These are phyloP conservation scores for Colletotrichum lini DNA, from an alignment of 2,329 filamentous ascomycete genomes.

Conservation along the genomic window DNA sequence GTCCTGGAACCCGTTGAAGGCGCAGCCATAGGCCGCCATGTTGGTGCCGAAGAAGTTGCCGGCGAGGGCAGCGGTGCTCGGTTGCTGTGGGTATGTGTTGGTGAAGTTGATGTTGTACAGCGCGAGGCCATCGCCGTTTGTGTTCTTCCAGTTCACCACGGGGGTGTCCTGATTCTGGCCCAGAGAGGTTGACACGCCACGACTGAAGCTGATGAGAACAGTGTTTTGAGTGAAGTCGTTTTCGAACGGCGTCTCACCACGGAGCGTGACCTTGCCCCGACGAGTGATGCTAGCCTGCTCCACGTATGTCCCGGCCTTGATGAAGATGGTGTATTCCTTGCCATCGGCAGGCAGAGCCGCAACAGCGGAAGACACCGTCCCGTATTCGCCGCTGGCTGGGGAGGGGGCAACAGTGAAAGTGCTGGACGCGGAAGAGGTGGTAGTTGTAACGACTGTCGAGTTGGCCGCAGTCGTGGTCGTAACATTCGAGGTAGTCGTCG, in stretches of 20 bases:
- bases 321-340: constrained; percentile 56
- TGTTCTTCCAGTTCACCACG: constrained; percentile 57
- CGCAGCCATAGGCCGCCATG: constrained; percentile 59
- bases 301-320: constrained; percentile 66
- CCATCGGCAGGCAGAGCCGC: constrained; percentile 58
- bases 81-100: constrained; percentile 55
- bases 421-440: too few relatives aligned
- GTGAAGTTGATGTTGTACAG: constrained; percentile 72
- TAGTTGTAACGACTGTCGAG: too few relatives aligned
- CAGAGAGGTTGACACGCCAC: constrained; percentile 56
- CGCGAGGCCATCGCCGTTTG: constrained; percentile 61
- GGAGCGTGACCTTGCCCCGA: constrained; percentile 55
- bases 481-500: neutral
- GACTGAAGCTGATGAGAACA: constrained; percentile 54
- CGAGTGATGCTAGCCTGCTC: constrained; percentile 70
- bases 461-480: neutral
- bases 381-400: constrained; percentile 55
- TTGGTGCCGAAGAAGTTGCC: constrained; percentile 53
- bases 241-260: constrained; percentile 50
- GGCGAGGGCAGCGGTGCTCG: constrained; percentile 47
- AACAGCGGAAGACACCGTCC: constrained; percentile 59
- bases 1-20: constrained; percentile 63
- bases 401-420: constrained; percentile 46
- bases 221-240: constrained; percentile 55
- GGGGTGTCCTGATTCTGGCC: constrained; percentile 52